These are phyloP conservation scores for Globisporangium uncinulatum DNA, from an alignment of 352 stramenopile genomes.

Conservation along the genomic window DNA sequence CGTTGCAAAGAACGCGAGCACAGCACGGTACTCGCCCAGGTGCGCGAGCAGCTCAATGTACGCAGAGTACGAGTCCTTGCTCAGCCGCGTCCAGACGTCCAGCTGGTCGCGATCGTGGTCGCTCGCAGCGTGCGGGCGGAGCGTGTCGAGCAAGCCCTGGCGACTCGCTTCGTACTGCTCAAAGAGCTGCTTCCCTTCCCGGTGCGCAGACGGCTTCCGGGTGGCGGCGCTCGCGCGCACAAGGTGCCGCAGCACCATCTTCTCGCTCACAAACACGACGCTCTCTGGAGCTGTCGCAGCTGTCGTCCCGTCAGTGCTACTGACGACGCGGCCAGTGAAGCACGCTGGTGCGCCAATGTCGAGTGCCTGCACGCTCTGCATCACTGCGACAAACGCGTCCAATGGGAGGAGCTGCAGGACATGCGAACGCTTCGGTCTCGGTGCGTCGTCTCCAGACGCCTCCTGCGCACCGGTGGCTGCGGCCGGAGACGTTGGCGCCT, in stretches of 20 bases:
- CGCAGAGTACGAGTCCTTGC: constrained; percentile 5
- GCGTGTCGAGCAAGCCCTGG: neutral
- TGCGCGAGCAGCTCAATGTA: constrained; percentile 6
- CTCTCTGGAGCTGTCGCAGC: neutral
- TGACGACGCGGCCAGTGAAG: constrained; percentile 17
- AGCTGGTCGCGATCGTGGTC: neutral
- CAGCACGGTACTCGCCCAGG: neutral
- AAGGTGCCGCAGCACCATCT: constrained; percentile 12
- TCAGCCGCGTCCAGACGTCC: constrained; percentile 10
- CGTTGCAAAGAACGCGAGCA: constrained; percentile 6
- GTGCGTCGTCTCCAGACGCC: neutral
- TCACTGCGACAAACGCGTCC: constrained; percentile 23
- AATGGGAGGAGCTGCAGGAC: constrained; percentile 35
- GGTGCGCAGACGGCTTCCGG: neutral
- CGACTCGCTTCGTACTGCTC: constrained; percentile 10
- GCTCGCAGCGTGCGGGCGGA: neutral
- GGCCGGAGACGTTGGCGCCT: neutral
- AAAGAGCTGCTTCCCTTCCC: constrained; percentile 4
- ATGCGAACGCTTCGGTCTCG: neutral
- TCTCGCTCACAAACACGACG: constrained; percentile 12
- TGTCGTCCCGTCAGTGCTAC: neutral
- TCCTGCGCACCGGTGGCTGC: neutral
- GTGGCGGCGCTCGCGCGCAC: constrained; percentile 1
- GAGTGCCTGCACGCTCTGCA: constrained; percentile 1
- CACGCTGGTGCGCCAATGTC: constrained; percentile 15